Base-by-base conservation (phyloP, 257 asterid species). In the Lycium barbarum region DNA sequence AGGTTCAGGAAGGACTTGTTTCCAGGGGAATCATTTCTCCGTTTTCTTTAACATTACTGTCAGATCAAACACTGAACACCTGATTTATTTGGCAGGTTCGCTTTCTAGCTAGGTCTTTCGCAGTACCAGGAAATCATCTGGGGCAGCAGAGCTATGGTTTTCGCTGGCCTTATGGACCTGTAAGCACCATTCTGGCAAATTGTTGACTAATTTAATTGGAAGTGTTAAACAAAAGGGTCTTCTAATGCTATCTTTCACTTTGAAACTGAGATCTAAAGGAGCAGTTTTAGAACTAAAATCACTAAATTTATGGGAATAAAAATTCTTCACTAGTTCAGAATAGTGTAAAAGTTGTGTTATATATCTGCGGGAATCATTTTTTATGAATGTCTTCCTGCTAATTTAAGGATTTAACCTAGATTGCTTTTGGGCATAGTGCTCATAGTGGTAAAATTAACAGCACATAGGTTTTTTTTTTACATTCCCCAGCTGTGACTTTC, bases 131-230 rank as follows among this genome's bases (percentile, higher is more conserved):
- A 59, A 95, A 95, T 92, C 97, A 97, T 92, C 92, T 97, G 70
- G 99, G 99, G 65, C 99, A 97, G 90, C 98, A 94, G 81, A 97
- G 98, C 90, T 96, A 95, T 91, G 99, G 99, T 83, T 97, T 93
- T 87, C 93, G 98, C 83, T 97, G 99, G 99, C 99, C 99, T 80
- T 95, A 93, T 84, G 99, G 99, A 71, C 96, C 99, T 54, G 99
- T 97, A 92, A 93, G 98, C 67, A 9, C 82, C 65, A 36, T 26
- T 26, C 65, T 26, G 43, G 10, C 26, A 10, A 40, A 15, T 53
- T 53, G 82, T 53, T 76, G 47, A 51, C 47, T 53, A 76, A 51
- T 76, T 26, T 26, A 53, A 53, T 76, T 26, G 15, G 7, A 51
- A 5, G 9, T 53, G 14, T 26, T 26, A 51, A 66, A 51, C 82